These are phyloP conservation scores for Colletotrichum sp. DNA, from an alignment of 2,329 filamentous ascomycete species.

Conservation along the genomic window DNA sequence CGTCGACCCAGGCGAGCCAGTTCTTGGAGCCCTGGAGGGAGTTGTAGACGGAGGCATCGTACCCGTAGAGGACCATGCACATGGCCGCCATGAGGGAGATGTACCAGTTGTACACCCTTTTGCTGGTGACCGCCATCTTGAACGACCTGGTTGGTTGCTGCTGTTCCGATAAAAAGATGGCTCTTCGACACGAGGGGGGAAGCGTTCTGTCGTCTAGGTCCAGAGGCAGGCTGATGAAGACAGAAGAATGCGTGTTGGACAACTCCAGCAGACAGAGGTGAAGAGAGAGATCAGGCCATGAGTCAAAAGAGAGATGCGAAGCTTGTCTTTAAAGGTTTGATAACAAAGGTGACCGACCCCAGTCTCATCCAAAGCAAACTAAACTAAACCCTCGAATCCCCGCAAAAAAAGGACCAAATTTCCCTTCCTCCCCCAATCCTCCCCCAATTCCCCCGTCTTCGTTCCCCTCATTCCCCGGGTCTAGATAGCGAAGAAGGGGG, in stretches of 20 bases:
- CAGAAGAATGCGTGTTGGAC: neutral
- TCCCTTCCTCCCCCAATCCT: neutral
- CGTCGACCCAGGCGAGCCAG: slow-evolving; percentile 69
- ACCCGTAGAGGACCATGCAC: slow-evolving; percentile 78
- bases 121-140: slow-evolving; percentile 16
- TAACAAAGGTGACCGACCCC: neutral
- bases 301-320: neutral
- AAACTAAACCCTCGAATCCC: neutral
- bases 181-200: neutral
- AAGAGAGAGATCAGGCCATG: neutral
- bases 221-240: neutral
- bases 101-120: slow-evolving; percentile 25
- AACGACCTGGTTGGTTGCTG: neutral
- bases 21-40: slow-evolving; percentile 71
- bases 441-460: neutral
- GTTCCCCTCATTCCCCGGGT: slow-evolving; percentile 11
- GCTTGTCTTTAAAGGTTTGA: slow-evolving; percentile 6
- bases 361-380: neutral
- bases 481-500: neutral
- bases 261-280: neutral
- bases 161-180: neutral
- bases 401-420: neutral
- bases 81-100: slow-evolving; percentile 73
- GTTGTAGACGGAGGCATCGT: slow-evolving; percentile 78
- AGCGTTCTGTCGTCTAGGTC: neutral